These are phyloP conservation scores for Pyrenopolyporus hunteri DNA, from an alignment of 495 filamentous ascomycete species.

Conservation along the genomic window DNA sequence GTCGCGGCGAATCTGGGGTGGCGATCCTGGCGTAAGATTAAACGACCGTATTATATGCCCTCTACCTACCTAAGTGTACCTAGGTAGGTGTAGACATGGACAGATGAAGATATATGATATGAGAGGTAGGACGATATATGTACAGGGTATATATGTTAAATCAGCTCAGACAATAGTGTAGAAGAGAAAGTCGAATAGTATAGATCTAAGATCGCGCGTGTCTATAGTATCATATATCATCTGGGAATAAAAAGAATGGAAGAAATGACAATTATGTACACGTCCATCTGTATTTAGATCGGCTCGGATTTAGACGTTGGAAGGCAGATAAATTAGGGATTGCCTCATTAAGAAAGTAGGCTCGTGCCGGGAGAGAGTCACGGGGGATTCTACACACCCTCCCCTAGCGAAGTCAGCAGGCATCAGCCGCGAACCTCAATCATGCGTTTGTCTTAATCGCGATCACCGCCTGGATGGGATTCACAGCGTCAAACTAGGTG, in stretches of 20 bases:
- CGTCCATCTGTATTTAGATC: background rate
- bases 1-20: background rate
- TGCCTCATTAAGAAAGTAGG: conserved; percentile 1
- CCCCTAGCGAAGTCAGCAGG: conserved; percentile 19
- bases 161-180: background rate
- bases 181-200: background rate
- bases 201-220: background rate
- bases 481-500: too few species aligned
- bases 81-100: too few species aligned
- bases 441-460: too few species aligned
- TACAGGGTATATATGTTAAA: background rate
- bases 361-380: conserved; percentile 19
- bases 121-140: too few species aligned
- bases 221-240: background rate
- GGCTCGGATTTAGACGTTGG: background rate
- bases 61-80: too few species aligned
- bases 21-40: background rate
- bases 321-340: background rate
- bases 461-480: too few species aligned
- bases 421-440: conserved; percentile 12
- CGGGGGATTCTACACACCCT: conserved; percentile 12
- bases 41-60: too few species aligned
- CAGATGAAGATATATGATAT: too few species aligned
- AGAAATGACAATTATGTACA: background rate
- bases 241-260: background rate